Conservation (phyloP, 2,329 filamentous ascomycete genomes). For the Fusarium mexicanum region DNA sequence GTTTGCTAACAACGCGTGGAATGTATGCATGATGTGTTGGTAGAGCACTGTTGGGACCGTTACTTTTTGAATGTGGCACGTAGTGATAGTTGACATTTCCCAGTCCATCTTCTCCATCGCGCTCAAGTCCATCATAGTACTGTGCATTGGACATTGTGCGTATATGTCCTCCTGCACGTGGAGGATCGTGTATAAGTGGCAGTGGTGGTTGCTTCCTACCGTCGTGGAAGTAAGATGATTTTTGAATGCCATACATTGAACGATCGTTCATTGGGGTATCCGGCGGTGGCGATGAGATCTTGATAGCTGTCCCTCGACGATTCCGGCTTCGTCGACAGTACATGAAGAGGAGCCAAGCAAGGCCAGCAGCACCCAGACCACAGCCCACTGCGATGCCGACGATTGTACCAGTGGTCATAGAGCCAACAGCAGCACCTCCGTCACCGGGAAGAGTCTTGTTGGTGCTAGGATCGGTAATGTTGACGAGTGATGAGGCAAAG, state of each 20-base stretch:
- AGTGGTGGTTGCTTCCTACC: too few species aligned
- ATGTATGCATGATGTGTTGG: constrained; percentile 29
- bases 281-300: constrained; percentile 13
- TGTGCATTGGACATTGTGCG: constrained; percentile 12
- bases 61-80: constrained; percentile 8
- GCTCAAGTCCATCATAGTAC: constrained; percentile 5
- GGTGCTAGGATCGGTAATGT: constrained; percentile 51
- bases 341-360: constrained; percentile 55
- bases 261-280: constrained; percentile 18
- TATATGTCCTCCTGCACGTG: not conserved
- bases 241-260: constrained; percentile 15
- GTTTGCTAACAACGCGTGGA: constrained; percentile 7
- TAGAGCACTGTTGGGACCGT: constrained; percentile 2
- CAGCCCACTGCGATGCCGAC: constrained; percentile 64
- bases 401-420: constrained; percentile 59
- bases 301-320: not conserved
- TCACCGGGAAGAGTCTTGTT: constrained; percentile 40
- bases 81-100: constrained; percentile 20
- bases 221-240: not conserved
- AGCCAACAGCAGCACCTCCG: constrained; percentile 30
- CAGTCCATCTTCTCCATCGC: not conserved
- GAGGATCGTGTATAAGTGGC: not conserved
- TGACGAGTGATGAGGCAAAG: constrained; percentile 51
- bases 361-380: constrained; percentile 54
- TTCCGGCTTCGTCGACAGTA: constrained; percentile 53